These are phyloP conservation scores for Tarenaya hassleriana DNA, from an alignment of 345 rosid species.

Conservation along the genomic window DNA sequence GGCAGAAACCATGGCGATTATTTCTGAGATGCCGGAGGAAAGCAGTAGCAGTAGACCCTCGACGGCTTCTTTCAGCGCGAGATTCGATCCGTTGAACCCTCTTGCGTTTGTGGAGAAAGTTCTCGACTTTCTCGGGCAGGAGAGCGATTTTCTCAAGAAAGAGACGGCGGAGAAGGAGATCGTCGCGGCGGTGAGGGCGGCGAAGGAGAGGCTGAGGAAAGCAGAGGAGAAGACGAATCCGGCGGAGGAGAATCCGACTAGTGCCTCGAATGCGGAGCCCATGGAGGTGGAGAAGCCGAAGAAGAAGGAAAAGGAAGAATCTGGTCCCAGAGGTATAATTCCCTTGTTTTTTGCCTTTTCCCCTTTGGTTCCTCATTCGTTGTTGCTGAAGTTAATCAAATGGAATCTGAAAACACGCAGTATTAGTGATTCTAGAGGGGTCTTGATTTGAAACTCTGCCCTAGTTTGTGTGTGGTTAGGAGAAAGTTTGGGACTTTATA, in stretches of 20 bases:
- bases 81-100: slow-evolving; percentile 61
- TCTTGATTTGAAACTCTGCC: not conserved
- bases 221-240: slow-evolving; percentile 26
- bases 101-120: slow-evolving; percentile 55
- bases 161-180: slow-evolving; percentile 66
- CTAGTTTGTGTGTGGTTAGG: not conserved
- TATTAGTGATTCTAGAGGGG: not conserved
- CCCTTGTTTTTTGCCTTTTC: not conserved
- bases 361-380: not conserved
- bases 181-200: slow-evolving; percentile 40
- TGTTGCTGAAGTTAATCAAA: not conserved
- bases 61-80: slow-evolving; percentile 40
- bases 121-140: slow-evolving; percentile 59
- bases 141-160: slow-evolving; percentile 57
- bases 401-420: not conserved
- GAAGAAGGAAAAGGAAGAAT: slow-evolving; percentile 31
- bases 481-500: slow-evolving; percentile 15
- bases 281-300: slow-evolving; percentile 31
- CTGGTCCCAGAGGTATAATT: slow-evolving; percentile 34
- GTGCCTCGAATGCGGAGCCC: not conserved
- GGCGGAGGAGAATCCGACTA: slow-evolving; percentile 9
- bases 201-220: slow-evolving; percentile 46
- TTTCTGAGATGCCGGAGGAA: slow-evolving; percentile 71
- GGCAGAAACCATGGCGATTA: slow-evolving; percentile 54
- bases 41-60: slow-evolving; percentile 30